These are phyloP conservation scores for Triglochin maritima DNA, from an alignment of 106 monocot genomes.

Conservation along the genomic window DNA sequence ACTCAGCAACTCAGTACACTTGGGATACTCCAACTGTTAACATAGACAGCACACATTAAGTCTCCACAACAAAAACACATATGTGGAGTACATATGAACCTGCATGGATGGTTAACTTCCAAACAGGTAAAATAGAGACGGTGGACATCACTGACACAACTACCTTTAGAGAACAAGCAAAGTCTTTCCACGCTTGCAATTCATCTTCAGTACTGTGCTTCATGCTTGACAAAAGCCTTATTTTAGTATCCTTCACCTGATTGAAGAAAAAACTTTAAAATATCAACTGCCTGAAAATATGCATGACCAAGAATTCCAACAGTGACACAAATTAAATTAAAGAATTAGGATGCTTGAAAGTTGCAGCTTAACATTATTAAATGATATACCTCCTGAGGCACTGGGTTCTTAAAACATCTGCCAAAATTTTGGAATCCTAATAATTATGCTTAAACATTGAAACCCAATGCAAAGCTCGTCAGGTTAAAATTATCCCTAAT, in stretches of 20 bases:
- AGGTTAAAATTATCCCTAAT: too few species aligned
- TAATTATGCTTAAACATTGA: too few species aligned
- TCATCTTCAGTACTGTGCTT: slow-evolving; percentile 65
- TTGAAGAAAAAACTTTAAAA: slow-evolving; percentile 6
- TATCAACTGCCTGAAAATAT: neutral
- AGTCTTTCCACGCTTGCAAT: slow-evolving; percentile 42
- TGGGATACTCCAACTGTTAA: slow-evolving; percentile 75
- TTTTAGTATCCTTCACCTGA: slow-evolving; percentile 81
- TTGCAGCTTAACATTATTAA: too few species aligned
- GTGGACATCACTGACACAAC: neutral
- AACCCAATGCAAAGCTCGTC: too few species aligned
- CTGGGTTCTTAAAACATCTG: too few species aligned
- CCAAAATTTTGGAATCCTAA: too few species aligned
- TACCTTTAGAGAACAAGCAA: slow-evolving; percentile 72
- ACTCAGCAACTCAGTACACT: slow-evolving; percentile 64
- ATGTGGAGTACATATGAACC: neutral
- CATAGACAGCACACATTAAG: neutral
- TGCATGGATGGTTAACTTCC: neutral
- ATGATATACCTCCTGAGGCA: too few species aligned
- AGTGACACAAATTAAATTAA: too few species aligned
- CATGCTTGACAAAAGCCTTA: slow-evolving; percentile 59
- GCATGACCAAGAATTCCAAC: too few species aligned
- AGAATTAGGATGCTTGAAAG: too few species aligned
- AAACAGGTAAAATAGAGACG: too few species aligned
- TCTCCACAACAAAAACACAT: neutral